Evolutionary conservation across 345 rosid genomes (phyloP).

Genomic region (Lagerstroemia speciosa): DNA sequence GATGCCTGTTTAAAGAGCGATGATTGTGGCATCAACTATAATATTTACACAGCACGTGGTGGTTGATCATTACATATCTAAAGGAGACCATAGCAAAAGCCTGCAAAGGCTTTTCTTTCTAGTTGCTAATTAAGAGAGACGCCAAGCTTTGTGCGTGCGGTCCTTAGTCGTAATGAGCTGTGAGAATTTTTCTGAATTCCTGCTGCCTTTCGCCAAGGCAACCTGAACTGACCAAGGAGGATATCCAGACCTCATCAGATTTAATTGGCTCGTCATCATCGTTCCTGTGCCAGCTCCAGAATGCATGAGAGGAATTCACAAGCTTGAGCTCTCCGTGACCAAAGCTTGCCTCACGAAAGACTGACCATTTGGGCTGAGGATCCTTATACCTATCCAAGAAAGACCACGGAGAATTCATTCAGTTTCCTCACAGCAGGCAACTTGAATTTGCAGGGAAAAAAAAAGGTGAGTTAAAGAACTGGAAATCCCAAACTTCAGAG

Average conservation of each 20-base stretch:
- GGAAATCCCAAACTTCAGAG: neutral
- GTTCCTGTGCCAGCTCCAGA: conserved; percentile 95
- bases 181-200: conserved; percentile 40
- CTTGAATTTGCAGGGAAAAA: neutral
- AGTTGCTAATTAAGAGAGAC: neutral
- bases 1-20: too few species aligned
- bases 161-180: conserved; percentile 27
- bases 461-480: neutral
- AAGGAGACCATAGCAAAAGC: neutral
- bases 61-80: neutral
- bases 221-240: conserved; percentile 51
- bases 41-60: neutral
- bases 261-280: conserved; percentile 86
- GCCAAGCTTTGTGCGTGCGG: neutral
- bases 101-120: neutral
- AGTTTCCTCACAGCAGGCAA: neutral
- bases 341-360: conserved; percentile 93
- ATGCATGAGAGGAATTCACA: conserved; percentile 69
- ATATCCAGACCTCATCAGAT: conserved; percentile 83
- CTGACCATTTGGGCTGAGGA: conserved; percentile 85
- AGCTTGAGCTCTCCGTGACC: conserved; percentile 88
- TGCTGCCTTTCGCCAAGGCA: conserved; percentile 37
- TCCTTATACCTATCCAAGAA: conserved; percentile 33
- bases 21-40: neutral
- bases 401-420: neutral